Conservation (phyloP, 352 stramenopile genomes). For the Pythium scleroteichum region DNA sequence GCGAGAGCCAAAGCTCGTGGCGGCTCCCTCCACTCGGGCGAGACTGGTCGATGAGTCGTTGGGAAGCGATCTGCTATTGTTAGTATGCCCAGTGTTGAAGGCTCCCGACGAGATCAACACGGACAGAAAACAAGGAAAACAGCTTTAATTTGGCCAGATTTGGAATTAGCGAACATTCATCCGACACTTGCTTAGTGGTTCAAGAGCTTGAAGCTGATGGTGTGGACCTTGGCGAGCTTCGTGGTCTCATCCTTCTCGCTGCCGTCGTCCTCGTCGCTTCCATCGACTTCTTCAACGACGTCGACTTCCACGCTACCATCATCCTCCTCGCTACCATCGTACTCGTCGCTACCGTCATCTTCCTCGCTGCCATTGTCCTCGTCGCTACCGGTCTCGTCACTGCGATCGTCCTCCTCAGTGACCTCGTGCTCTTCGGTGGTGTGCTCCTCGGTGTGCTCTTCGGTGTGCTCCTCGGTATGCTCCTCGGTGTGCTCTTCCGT, state of each 20-base stretch:
- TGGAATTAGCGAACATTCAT: no score
- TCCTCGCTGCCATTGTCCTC: not conserved
- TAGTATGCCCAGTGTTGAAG: no score
- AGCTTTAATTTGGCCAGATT: no score
- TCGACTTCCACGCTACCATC: no score
- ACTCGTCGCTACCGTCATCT: not conserved
- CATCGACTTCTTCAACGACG: no score
- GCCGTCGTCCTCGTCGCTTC: not conserved
- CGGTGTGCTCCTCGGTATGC: not conserved
- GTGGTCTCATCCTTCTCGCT: not conserved
- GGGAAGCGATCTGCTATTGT: no score
- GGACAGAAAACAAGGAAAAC: no score
- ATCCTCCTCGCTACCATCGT: not conserved
- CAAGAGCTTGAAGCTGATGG: constrained; percentile 12
- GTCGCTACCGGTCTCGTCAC: not conserved
- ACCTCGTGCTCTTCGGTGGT: no score
- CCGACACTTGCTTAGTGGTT: no score
- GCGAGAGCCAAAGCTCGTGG: no score
- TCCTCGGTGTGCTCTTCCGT: not conserved
- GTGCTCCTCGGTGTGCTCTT: not conserved
- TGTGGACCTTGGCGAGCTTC: constrained; percentile 17
- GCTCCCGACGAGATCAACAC: no score
- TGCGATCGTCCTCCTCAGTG: not conserved
- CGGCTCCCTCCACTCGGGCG: not conserved
- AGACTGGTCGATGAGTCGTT: no score